Base-by-base conservation (phyloP, 2,329 filamentous ascomycete species). In the Sarocladium strictum region DNA sequence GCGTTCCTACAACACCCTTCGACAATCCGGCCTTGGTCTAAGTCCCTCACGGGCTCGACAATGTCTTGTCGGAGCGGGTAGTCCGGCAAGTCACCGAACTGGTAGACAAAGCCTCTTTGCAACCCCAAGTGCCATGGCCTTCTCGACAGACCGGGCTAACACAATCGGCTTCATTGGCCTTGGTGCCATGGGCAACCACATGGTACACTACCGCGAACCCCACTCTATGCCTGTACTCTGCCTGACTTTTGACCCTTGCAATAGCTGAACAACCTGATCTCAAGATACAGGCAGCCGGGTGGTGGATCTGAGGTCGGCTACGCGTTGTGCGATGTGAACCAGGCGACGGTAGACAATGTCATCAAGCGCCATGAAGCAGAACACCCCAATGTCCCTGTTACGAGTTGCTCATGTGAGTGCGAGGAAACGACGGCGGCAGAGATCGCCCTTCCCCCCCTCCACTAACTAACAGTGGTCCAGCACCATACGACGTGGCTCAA, bases 161-260 rank as follows among this genome's bases (percentile, higher is more conserved):
- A 45, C 40, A 15, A 21, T 45, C 17, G 40, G 40, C 23, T 45
- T 45, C 40, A 45, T 45, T 45, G 40, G 40, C 40, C 40, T 45
- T 17, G 40, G 40, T 45, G 40, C 40, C 23, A 45, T 45, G 40
- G 40, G 40, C n/a, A 45, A 45, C 23, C 40, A 45, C 19, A 45
- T 45, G 40, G 40, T 45, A 4, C 9, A 19, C 19, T 26, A 10
- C 40, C 24, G 19, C 11, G 9, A 23, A 12, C 5, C 17, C 19
- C 9, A 23, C 7, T 12, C 19, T 45, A 26, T 7, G 7, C 37
- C 37, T 23, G 9, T 6, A 7, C 5, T 10, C 11, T 21, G 7
- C 4, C 17, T 10, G 9, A 14, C 23, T 23, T 12, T 19, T 41
- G 37, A 41, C 37, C 37, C 7, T 41, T n/a, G 37, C 6, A 23